Base-by-base conservation (phyloP, 202 grass and related monocot species). In the Hordeum pubiflorum region DNA sequence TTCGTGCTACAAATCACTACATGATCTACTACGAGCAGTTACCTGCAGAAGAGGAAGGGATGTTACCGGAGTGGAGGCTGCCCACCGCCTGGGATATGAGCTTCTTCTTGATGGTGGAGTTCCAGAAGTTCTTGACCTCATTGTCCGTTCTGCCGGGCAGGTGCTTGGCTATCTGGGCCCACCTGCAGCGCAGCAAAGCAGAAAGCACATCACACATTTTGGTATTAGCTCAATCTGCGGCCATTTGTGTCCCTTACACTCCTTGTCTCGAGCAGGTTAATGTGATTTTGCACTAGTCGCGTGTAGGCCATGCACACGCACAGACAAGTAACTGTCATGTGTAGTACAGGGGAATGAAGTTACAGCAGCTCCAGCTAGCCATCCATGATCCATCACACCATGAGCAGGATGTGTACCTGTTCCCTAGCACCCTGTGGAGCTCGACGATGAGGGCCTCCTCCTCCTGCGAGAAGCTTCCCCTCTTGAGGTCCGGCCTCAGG, bases 81-180 rank as follows among this genome's bases (percentile, higher is more conserved):
- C 87, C 85, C 37, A 95, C 79, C 33, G 96, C 89, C 75, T 91
- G 92, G 34, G 96, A 89, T 46, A 89, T 86, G 82, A 99, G 86
- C 85, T 99, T 99, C 88, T 99, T 99, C 87, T 99, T 99, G 69
- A 99, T 91, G 75, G 92, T 96, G 56, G 92, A 95, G 83, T 98
- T 98, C 92, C 96, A 98, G 14, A 93, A 98, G 70, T 98, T 98
- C 90, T 98, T 99, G 39, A 99, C 96, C 80, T 99, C 96, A 57
- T 99, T 99, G 84, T 99, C 96, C 39, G 96, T 99, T 79, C 96
- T 91, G 43, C 96, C 96, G 48, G 96, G 96, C 3, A 99, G 92
- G 60, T 99, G 96, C 82, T 99, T 99, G 56, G 96, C 92, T 52
- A 99, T 99, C 90, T 93, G 96, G 48, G 96, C 91, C 96, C 96